These are phyloP conservation scores for Trichoderma gracile DNA, from an alignment of 2,329 filamentous ascomycete genomes.

Conservation along the genomic window DNA sequence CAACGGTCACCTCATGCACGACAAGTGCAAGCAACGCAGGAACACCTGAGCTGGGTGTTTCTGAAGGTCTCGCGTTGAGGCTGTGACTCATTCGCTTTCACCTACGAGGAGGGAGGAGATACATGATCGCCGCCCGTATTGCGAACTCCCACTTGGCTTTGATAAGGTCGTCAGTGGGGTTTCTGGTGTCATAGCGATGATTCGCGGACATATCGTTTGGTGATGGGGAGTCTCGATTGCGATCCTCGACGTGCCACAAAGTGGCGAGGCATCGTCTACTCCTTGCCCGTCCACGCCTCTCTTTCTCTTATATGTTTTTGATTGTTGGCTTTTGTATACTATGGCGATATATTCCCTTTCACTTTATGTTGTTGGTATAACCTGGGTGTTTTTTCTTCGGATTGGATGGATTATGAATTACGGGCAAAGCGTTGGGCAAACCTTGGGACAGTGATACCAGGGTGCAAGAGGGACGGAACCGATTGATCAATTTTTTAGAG, in stretches of 20 bases:
- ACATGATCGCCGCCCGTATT: slow-evolving; percentile 9
- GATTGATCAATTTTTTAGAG: slow-evolving; percentile 6
- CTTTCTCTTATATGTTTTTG: not conserved
- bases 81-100: slow-evolving; percentile 24
- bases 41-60: slow-evolving; percentile 31
- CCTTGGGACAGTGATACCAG: slow-evolving; percentile 11
- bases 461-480: slow-evolving; percentile 16
- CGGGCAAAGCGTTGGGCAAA: slow-evolving; percentile 11
- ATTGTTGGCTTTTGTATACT: slow-evolving; percentile 12
- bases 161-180: slow-evolving; percentile 3
- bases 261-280: not conserved
- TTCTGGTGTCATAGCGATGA: slow-evolving; percentile 20
- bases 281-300: not conserved
- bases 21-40: slow-evolving; percentile 79
- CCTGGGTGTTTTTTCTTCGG: slow-evolving; percentile 12
- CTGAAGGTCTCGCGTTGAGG: slow-evolving; percentile 26
- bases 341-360: not conserved
- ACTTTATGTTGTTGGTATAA: slow-evolving; percentile 1
- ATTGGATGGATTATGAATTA: slow-evolving; percentile 20
- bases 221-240: slow-evolving; percentile 7
- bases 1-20: slow-evolving; percentile 81
- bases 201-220: slow-evolving; percentile 24
- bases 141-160: slow-evolving; percentile 4
- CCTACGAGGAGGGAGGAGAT: slow-evolving; percentile 22
- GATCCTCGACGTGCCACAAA: not conserved